phyloP scores from a whole-genome alignment of 768 basidiomycete genomes.

The Crepidotus variabilis region DNA sequence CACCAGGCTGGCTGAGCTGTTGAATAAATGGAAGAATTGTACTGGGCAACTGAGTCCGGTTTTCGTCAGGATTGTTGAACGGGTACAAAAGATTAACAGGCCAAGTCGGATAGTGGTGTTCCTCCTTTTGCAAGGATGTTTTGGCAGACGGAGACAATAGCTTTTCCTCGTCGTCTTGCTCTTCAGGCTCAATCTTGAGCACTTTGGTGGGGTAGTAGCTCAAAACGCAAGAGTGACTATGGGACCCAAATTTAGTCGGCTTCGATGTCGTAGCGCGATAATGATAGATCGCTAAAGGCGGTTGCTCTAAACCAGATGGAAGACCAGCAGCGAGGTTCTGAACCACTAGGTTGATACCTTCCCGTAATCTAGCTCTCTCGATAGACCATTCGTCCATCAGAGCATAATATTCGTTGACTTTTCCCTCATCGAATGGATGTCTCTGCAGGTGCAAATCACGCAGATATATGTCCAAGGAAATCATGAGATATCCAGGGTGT shows the following conservation, averaged over 20 bases:
- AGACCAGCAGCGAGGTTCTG: background rate
- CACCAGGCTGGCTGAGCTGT: background rate
- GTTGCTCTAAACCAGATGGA: background rate
- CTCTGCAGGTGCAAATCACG: background rate
- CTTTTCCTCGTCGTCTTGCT: background rate
- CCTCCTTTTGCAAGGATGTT: no score
- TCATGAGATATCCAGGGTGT: conserved; percentile 5
- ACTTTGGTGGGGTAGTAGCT: conserved; percentile 4
- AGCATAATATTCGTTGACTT: background rate
- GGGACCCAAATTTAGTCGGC: background rate
- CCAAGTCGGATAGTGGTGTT: conserved; percentile 1
- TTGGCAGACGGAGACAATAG: background rate
- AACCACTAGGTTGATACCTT: background rate
- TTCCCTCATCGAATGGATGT: background rate
- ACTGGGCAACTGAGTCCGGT: conserved; percentile 2
- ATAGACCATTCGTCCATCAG: background rate
- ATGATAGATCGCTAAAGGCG: background rate
- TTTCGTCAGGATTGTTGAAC: background rate
- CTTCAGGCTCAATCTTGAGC: background rate
- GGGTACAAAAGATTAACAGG: conserved; percentile 4
- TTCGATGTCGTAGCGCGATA: conserved; percentile 5
- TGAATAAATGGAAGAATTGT: conserved; percentile 7
- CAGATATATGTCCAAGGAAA: conserved; percentile 2
- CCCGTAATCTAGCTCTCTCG: background rate
- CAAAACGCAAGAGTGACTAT: conserved; percentile 6